Conservation (phyloP, 2,329 filamentous ascomycete genomes). For the Byssochlamys sp. region DNA sequence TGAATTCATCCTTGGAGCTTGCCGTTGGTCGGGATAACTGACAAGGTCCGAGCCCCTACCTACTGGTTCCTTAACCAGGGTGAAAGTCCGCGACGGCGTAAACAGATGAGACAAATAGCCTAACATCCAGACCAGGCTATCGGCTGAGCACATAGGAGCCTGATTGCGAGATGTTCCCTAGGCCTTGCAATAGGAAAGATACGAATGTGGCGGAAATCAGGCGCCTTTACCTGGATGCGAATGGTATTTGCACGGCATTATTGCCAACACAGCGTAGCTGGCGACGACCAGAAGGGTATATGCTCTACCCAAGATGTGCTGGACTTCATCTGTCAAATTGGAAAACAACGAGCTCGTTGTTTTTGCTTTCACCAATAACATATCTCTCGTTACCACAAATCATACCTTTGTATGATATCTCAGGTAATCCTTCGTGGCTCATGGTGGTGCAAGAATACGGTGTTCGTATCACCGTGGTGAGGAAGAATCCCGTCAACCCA, state of each 20-base stretch:
- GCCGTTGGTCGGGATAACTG: not conserved
- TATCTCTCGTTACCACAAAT: conserved; percentile 54
- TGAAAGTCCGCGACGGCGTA: not conserved
- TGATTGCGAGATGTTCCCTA: no score
- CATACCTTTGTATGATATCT: conserved; percentile 44
- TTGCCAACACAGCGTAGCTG: not conserved
- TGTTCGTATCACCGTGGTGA: conserved; percentile 19
- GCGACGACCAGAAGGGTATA: not conserved
- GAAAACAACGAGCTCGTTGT: conserved; percentile 44
- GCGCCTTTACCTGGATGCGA: not conserved
- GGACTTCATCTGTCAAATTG: conserved; percentile 36
- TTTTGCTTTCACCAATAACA: conserved; percentile 50
- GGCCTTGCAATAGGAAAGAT: not conserved
- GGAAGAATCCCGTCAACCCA: conserved; percentile 15
- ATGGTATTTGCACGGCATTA: not conserved
- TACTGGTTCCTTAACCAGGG: not conserved
- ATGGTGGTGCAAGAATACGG: conserved; percentile 14
- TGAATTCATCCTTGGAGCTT: not conserved
- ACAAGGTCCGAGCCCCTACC: not conserved
- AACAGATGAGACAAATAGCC: not conserved
- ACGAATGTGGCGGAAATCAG: not conserved
- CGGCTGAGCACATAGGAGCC: not conserved
- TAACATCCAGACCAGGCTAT: not conserved
- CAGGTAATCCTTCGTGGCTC: conserved; percentile 32
- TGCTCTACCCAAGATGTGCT: not conserved